These are phyloP conservation scores for Decorospora gaudefroyi DNA, from an alignment of 2,329 filamentous ascomycete species.

Conservation along the genomic window DNA sequence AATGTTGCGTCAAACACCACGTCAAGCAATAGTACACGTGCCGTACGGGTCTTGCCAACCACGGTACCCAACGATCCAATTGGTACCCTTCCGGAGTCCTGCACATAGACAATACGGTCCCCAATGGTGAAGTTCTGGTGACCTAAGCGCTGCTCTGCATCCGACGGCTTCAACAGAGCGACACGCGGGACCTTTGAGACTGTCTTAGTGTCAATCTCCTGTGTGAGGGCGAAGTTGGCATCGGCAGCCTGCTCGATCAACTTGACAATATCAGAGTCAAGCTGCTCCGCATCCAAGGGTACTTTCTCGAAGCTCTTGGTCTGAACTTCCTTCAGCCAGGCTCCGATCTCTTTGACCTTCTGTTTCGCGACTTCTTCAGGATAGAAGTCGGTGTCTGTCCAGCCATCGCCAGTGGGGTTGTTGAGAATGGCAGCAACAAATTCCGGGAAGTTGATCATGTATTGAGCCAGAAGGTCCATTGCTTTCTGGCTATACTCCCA, in stretches of 20 bases:
- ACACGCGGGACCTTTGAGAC: conserved; percentile 81
- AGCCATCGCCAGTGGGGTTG: conserved; percentile 84
- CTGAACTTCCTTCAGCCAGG: conserved; percentile 90
- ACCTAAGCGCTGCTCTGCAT: conserved; percentile 90
- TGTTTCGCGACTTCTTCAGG: conserved; percentile 70
- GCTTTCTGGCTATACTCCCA: conserved; percentile 96
- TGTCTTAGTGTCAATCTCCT: conserved; percentile 63
- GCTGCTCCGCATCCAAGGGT: conserved; percentile 93
- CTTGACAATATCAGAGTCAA: conserved; percentile 88
- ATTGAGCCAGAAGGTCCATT: conserved; percentile 77
- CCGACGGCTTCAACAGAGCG: conserved; percentile 87
- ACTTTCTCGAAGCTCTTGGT: conserved; percentile 92
- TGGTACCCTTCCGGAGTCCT: conserved; percentile 90
- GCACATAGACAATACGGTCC: conserved; percentile 90
- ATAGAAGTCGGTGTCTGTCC: conserved; percentile 85
- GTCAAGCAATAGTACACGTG: conserved; percentile 80
- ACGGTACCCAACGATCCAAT: conserved; percentile 91
- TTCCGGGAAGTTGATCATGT: conserved; percentile 93
- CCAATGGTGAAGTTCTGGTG: conserved; percentile 83
- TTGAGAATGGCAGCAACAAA: conserved; percentile 88
- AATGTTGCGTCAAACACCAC: conserved; percentile 93
- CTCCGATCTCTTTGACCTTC: conserved; percentile 90
- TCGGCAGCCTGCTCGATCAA: conserved; percentile 79
- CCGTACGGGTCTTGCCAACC: conserved; percentile 88
- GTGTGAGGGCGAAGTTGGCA: conserved; percentile 38